These are phyloP conservation scores for Irpex lacteus DNA, from an alignment of 1,284 basidiomycete species.

Conservation along the genomic window DNA sequence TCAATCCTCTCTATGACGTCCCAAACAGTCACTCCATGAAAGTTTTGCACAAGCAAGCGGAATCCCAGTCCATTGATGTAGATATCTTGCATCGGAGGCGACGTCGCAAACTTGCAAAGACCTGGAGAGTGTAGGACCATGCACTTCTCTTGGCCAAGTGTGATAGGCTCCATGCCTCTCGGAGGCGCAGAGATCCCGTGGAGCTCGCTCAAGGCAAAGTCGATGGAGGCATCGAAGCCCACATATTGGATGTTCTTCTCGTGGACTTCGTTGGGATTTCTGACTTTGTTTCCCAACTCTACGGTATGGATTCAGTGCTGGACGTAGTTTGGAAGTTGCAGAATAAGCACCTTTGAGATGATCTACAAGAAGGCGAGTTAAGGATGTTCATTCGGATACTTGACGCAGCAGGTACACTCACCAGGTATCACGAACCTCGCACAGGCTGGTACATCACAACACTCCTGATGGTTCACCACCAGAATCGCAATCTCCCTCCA, in stretches of 20 bases:
- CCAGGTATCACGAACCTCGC: neutral
- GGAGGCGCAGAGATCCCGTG: neutral
- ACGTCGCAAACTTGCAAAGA: slow-evolving; percentile 4
- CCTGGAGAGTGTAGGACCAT: neutral
- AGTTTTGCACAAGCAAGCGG: neutral
- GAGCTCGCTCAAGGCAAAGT: neutral
- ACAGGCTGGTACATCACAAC: neutral
- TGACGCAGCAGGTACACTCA: neutral
- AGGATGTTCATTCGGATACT: neutral
- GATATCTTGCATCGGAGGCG: neutral
- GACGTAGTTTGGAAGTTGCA: too few species aligned
- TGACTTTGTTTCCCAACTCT: neutral
- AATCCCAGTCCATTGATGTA: neutral
- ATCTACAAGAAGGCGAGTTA: neutral
- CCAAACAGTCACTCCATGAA: neutral
- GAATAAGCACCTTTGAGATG: neutral
- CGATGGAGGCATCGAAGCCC: neutral
- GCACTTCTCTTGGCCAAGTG: neutral
- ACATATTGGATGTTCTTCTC: neutral
- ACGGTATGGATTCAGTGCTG: too few species aligned
- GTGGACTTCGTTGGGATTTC: neutral
- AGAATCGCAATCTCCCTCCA: slow-evolving; percentile 5
- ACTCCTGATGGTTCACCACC: neutral
- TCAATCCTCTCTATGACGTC: slow-evolving; percentile 1
- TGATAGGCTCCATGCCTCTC: neutral